phyloP scores from a whole-genome alignment of 805 yeast genomes.

The Yamadazyma akitaensis region DNA sequence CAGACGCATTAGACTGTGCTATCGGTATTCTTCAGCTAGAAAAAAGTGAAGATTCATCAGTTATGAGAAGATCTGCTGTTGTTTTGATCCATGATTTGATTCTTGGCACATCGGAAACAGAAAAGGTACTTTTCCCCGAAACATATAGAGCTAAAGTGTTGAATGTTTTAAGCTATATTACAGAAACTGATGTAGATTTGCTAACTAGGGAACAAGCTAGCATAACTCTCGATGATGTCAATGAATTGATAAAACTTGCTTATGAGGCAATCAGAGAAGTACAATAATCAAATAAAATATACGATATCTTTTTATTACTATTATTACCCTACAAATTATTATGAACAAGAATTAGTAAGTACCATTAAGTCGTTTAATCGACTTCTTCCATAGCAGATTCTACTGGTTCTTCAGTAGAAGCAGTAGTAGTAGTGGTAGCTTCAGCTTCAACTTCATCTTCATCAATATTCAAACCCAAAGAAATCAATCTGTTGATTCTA shows the following conservation, averaged over 20 bases:
- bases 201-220: conserved; percentile 58
- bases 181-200: conserved; percentile 51
- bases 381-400: conserved; percentile 99
- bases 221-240: conserved; percentile 28
- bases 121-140: conserved; percentile 48
- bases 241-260: conserved; percentile 22
- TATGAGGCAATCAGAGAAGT: conserved; percentile 8
- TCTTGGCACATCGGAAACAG: conserved; percentile 43
- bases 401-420: conserved; percentile 61
- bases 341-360: conserved; percentile 6
- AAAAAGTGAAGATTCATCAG: conserved; percentile 39
- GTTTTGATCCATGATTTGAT: conserved; percentile 63
- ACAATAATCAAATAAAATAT: background rate
- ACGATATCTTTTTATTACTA: background rate
- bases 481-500: conserved; percentile 97
- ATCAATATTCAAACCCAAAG: conserved; percentile 97
- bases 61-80: conserved; percentile 73
- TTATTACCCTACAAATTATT: conserved; percentile 9
- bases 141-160: conserved; percentile 44
- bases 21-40: conserved; percentile 70
- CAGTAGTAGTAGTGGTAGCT: conserved; percentile 45
- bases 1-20: conserved; percentile 69
- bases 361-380: conserved; percentile 51
- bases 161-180: conserved; percentile 41
- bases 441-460: conserved; percentile 65